Conservation (phyloP, 2,329 filamentous ascomycete genomes). For the Xylariomycetidae sp. region DNA sequence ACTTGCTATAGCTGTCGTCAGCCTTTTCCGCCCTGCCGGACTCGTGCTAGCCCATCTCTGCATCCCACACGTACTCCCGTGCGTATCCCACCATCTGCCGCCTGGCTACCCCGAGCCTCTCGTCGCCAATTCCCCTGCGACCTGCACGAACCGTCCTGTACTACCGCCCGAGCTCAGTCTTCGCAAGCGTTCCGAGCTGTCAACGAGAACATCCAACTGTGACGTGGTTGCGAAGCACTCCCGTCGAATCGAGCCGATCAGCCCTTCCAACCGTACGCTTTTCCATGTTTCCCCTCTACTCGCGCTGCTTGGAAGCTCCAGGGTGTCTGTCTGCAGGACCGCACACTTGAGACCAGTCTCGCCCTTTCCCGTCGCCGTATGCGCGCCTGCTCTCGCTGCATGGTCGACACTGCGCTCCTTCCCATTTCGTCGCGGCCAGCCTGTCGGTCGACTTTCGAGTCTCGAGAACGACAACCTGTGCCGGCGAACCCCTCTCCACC, state of each 20-base stretch:
- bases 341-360: conserved; percentile 17
- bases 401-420: conserved; percentile 15
- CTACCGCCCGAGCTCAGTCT: too few relatives aligned
- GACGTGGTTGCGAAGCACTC: conserved; percentile 9
- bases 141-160: too few relatives aligned
- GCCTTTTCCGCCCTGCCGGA: too few relatives aligned
- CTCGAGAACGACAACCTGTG: conserved; percentile 16
- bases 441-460: conserved; percentile 15
- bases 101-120: too few relatives aligned
- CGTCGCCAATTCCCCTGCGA: too few relatives aligned
- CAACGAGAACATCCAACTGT: too few relatives aligned
- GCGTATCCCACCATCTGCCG: too few relatives aligned
- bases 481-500: conserved; percentile 9
- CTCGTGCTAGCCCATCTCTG: too few relatives aligned
- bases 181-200: too few relatives aligned
- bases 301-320: conserved; percentile 14
- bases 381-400: conserved; percentile 14
- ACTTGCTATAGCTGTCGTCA: too few relatives aligned
- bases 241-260: conserved; percentile 3
- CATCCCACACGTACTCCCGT: too few relatives aligned
- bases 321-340: conserved; percentile 12
- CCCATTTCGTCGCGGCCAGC: conserved; percentile 19
- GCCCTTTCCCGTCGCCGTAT: conserved; percentile 12
- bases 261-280: conserved; percentile 7
- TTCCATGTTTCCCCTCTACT: conserved; percentile 24